Conservation (phyloP, 2,329 filamentous ascomycete genomes). For the Aureobasidium vineae region DNA sequence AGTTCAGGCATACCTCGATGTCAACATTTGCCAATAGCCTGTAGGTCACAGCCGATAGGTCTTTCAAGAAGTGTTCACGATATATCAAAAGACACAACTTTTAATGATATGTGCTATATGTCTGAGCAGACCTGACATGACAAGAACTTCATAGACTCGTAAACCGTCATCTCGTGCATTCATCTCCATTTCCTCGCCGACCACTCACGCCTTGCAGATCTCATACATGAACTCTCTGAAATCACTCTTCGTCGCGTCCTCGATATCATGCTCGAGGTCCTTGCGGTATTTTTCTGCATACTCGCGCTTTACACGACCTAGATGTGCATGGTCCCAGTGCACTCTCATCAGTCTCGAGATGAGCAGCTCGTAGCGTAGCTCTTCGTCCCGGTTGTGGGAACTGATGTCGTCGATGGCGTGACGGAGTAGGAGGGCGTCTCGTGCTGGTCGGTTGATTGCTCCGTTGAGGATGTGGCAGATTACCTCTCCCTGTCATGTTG, state of each 20-base stretch:
- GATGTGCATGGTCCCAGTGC: slow-evolving; percentile 87
- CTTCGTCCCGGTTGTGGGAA: slow-evolving; percentile 37
- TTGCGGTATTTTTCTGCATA: slow-evolving; percentile 75
- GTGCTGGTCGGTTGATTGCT: slow-evolving; percentile 90
- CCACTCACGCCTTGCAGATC: slow-evolving; percentile 29
- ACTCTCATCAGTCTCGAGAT: slow-evolving; percentile 83
- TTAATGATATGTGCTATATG: background rate
- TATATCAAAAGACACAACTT: background rate
- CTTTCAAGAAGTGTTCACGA: background rate
- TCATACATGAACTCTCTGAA: slow-evolving; percentile 46
- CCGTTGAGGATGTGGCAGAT: slow-evolving; percentile 95
- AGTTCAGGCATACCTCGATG: background rate
- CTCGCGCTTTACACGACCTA: slow-evolving; percentile 74
- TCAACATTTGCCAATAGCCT: background rate
- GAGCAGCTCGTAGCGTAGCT: slow-evolving; percentile 76
- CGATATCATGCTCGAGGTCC: slow-evolving; percentile 73
- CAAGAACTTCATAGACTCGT: background rate
- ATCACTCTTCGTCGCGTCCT: slow-evolving; percentile 71
- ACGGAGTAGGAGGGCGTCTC: slow-evolving; percentile 85
- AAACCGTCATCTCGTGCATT: background rate
- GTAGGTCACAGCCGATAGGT: background rate
- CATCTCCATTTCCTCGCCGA: background rate
- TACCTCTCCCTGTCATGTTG: slow-evolving; percentile 70
- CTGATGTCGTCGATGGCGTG: slow-evolving; percentile 70
- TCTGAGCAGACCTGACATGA: background rate